A percentile compares a stretch with the other conserved stretches of the same genome.
These are phyloP conservation scores for Aspergillus ibericus DNA, from an alignment of 2,329 filamentous ascomycete genomes.

Conservation along the genomic window DNA sequence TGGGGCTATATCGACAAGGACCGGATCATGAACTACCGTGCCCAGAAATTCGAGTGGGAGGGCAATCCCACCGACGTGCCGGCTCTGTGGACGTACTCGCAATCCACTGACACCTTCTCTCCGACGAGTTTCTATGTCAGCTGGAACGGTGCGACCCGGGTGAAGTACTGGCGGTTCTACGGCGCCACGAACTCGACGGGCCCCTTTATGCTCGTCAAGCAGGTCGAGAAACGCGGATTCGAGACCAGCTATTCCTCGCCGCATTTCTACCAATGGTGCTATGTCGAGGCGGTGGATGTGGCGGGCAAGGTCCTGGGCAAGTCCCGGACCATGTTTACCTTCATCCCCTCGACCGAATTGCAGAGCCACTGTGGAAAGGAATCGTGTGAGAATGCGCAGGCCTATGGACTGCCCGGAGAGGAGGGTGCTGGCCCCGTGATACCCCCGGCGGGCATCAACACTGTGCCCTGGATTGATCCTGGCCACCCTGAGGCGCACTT, in stretches of 20 bases:
- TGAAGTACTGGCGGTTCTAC: constrained; percentile 38
- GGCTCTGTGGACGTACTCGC: constrained; percentile 42
- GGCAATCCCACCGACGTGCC: constrained; percentile 43
- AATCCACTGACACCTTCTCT: constrained; percentile 24
- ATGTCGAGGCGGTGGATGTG: constrained; percentile 38
- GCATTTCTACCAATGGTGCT: constrained; percentile 33
- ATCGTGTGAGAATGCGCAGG: constrained; percentile 29
- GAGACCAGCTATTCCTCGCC: constrained; percentile 37
- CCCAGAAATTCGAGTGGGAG: constrained; percentile 45
- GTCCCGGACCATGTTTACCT: constrained; percentile 37
- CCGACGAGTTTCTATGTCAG: constrained; percentile 39
- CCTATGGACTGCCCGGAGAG: constrained; percentile 33
- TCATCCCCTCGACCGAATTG: constrained; percentile 37
- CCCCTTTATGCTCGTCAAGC: constrained; percentile 31
- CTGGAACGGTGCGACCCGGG: constrained; percentile 44
- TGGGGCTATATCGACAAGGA: constrained; percentile 38
- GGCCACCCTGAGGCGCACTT: constrained; percentile 24
- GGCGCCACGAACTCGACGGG: constrained; percentile 32
- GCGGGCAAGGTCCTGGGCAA: constrained; percentile 34
- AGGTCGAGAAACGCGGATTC: constrained; percentile 38
- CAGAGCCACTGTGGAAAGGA: constrained; percentile 32
- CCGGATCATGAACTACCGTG: constrained; percentile 44
- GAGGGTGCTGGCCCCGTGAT: constrained; percentile 25
- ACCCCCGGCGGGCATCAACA: constrained; percentile 33
- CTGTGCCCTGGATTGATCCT: constrained; percentile 35